Evolutionary conservation across 768 basidiomycete genomes (phyloP).

Genomic region (Pleurotus ostreatus): DNA sequence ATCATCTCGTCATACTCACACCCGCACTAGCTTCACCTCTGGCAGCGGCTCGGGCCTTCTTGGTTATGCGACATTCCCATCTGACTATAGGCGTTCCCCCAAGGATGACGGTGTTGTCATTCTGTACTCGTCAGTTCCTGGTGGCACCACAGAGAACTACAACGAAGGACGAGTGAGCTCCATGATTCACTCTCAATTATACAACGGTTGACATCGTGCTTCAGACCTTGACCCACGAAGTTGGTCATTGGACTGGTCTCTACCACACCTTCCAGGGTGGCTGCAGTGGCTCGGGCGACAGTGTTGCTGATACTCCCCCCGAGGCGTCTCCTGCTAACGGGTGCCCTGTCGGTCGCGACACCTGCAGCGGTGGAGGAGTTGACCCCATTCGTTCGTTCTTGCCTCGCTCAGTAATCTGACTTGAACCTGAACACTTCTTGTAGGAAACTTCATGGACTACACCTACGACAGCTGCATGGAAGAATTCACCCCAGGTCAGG

Average conservation of each 20-base stretch:
- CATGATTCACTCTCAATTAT: constrained; percentile 10
- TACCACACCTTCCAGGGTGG: constrained; percentile 59
- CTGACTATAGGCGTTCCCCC: constrained; percentile 30
- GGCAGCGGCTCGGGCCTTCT: constrained; percentile 40
- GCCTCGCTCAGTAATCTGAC: not conserved
- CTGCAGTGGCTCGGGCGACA: constrained; percentile 36
- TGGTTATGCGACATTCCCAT: constrained; percentile 54
- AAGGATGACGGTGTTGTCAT: constrained; percentile 48
- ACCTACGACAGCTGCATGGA: constrained; percentile 44
- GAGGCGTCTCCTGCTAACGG: constrained; percentile 39
- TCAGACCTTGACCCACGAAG: constrained; percentile 51
- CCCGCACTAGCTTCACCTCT: constrained; percentile 26
- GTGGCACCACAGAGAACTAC: constrained; percentile 38
- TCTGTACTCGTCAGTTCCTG: constrained; percentile 35
- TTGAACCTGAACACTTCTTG: not conserved
- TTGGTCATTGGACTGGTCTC: constrained; percentile 58
- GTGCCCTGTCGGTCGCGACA: constrained; percentile 35
- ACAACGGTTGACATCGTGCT: constrained; percentile 14
- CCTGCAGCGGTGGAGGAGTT: constrained; percentile 33
- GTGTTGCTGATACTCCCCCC: constrained; percentile 42
- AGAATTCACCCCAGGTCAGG: constrained; percentile 44
- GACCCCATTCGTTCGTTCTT: constrained; percentile 33
- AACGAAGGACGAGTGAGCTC: constrained; percentile 35
- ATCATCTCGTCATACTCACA: not conserved
- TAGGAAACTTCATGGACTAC: constrained; percentile 10